phyloP scores from a whole-genome alignment of 2,329 filamentous ascomycete genomes.

The Hirsutella thompsonii region DNA sequence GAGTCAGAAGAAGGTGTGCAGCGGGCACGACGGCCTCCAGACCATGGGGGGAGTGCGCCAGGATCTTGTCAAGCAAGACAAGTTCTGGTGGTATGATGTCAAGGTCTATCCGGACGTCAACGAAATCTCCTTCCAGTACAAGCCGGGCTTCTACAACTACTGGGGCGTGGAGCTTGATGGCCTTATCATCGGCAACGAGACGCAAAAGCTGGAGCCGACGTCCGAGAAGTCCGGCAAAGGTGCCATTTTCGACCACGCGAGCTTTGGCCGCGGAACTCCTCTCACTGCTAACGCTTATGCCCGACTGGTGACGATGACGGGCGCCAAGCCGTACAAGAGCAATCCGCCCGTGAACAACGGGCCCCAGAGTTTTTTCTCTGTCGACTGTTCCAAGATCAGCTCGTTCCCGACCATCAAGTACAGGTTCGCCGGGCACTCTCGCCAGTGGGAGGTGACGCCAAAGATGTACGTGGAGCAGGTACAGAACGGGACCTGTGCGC shows the following conservation, averaged over 20 bases:
- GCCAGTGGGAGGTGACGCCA: slow-evolving; percentile 5
- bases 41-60: slow-evolving; percentile 7
- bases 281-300: slow-evolving; percentile 7
- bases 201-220: slow-evolving; percentile 6
- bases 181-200: slow-evolving; percentile 7
- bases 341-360: slow-evolving; percentile 9
- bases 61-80: slow-evolving; percentile 12
- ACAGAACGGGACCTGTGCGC: slow-evolving; percentile 6
- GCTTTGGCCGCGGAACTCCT: slow-evolving; percentile 7
- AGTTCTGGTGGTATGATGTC: slow-evolving; percentile 16
- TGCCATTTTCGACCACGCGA: slow-evolving; percentile 10
- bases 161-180: slow-evolving; percentile 7
- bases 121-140: slow-evolving; percentile 7
- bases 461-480: slow-evolving; percentile 7
- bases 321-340: slow-evolving; percentile 4
- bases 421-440: slow-evolving; percentile 5
- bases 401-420: slow-evolving; percentile 6
- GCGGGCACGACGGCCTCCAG: slow-evolving; percentile 8
- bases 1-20: slow-evolving; percentile 4
- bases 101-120: slow-evolving; percentile 8
- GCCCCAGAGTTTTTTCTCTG: slow-evolving; percentile 6
- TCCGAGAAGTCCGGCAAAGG: slow-evolving; percentile 6
- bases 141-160: slow-evolving; percentile 9
- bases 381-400: slow-evolving; percentile 5
- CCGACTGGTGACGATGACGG: slow-evolving; percentile 6